Percentiles rank a stretch among this genome's conserved stretches.
These are phyloP conservation scores for Cichorium intybus DNA, from an alignment of 140 eudicot species.

Conservation along the genomic window DNA sequence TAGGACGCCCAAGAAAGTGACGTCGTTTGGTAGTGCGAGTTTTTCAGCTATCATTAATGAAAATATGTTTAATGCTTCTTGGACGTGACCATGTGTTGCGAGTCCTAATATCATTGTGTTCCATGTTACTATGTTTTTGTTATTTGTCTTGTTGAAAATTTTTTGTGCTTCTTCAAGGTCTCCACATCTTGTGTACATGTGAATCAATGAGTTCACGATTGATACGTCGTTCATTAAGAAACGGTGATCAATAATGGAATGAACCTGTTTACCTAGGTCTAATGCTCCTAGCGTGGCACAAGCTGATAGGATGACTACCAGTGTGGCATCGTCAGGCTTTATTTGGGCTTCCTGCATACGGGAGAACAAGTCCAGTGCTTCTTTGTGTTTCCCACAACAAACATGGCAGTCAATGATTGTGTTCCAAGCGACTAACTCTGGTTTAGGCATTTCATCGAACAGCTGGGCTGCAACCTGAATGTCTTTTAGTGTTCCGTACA, in stretches of 20 bases:
- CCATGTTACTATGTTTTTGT: slow-evolving; percentile 49
- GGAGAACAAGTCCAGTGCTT: slow-evolving; percentile 37
- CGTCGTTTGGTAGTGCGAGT: slow-evolving; percentile 19
- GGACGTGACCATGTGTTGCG: slow-evolving; percentile 41
- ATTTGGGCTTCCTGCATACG: slow-evolving; percentile 28
- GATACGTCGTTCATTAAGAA: slow-evolving; percentile 10
- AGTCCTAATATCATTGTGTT: slow-evolving; percentile 49
- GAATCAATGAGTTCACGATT: slow-evolving; percentile 42
- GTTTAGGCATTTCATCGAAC: slow-evolving; percentile 45
- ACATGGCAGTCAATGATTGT: slow-evolving; percentile 48
- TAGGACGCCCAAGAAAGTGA: slow-evolving; percentile 45
- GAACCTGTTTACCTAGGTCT: slow-evolving; percentile 45
- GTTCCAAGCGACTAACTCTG: slow-evolving; percentile 53
- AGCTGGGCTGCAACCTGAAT: slow-evolving; percentile 33
- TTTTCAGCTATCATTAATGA: slow-evolving; percentile 28
- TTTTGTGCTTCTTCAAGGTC: slow-evolving; percentile 34
- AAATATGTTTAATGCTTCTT: slow-evolving; percentile 35
- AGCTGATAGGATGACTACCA: slow-evolving; percentile 42
- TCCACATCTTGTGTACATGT: slow-evolving; percentile 58
- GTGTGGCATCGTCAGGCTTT: slow-evolving; percentile 39
- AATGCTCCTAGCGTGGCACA: slow-evolving; percentile 47
- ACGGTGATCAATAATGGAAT: slow-evolving; percentile 15
- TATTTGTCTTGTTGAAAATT: slow-evolving; percentile 25
- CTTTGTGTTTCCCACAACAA: slow-evolving; percentile 32
- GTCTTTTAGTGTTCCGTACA: slow-evolving; percentile 44